Percentiles rank a stretch among this genome's conserved stretches.
These are phyloP conservation scores for Citrullus amarus DNA, from an alignment of 306 rosid genomes.

Conservation along the genomic window DNA sequence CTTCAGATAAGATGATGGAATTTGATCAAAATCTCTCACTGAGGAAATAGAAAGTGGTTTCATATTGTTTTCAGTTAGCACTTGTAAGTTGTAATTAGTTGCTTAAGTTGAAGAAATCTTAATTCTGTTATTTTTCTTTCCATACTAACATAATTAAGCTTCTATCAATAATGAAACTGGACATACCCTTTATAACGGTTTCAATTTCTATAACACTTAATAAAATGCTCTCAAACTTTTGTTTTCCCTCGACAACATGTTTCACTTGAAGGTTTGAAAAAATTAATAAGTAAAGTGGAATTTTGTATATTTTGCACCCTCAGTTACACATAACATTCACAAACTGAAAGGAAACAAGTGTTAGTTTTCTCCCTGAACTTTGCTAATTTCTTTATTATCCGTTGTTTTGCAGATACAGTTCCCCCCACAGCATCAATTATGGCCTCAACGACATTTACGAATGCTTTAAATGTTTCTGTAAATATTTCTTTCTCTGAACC, in stretches of 20 bases:
- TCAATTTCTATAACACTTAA: neutral
- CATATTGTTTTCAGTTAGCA: neutral
- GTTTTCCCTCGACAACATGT: neutral
- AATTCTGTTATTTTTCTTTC: neutral
- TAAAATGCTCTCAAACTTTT: neutral
- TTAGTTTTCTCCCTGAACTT: neutral
- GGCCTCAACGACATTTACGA: conserved; percentile 48
- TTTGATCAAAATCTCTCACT: neutral
- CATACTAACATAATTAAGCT: neutral
- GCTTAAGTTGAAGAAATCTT: neutral
- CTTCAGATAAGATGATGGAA: neutral
- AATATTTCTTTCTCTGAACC: conserved; percentile 69
- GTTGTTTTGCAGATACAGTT: conserved; percentile 50
- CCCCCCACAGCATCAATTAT: conserved; percentile 76
- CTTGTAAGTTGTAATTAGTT: neutral
- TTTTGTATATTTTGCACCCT: neutral
- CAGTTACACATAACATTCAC: neutral
- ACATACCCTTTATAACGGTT: neutral
- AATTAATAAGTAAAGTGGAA: neutral
- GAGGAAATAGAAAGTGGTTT: neutral
- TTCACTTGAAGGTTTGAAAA: neutral
- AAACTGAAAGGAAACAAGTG: neutral
- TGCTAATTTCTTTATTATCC: neutral
- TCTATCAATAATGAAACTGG: neutral
- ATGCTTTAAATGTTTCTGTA: conserved; percentile 54